phyloP scores from a whole-genome alignment of 139 green algal genomes.

The Monoraphidium neglectum region DNA sequence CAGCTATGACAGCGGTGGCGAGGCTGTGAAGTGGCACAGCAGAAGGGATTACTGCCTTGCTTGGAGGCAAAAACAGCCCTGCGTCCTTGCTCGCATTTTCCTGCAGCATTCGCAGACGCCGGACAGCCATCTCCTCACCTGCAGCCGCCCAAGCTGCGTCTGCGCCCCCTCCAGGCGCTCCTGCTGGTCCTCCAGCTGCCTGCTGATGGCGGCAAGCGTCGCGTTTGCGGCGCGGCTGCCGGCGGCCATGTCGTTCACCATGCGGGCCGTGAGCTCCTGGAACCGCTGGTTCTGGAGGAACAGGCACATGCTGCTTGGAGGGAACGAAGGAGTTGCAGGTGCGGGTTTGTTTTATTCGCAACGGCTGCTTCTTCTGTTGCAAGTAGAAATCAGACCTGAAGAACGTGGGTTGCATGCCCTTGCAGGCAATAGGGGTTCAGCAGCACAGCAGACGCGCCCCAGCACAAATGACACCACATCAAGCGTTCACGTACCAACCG shows the following conservation, averaged over 20 bases:
- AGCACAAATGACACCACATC: not conserved
- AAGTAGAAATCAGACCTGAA: not conserved
- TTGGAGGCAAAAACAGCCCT: too few species aligned
- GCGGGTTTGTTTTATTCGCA: not conserved
- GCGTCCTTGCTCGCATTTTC: too few species aligned
- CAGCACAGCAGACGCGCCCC: not conserved
- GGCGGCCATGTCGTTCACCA: conserved; percentile 19
- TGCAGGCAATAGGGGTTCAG: not conserved
- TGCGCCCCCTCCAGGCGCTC: not conserved
- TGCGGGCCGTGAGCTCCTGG: conserved; percentile 9
- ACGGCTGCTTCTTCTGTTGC: not conserved
- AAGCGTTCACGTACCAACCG: not conserved
- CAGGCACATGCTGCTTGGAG: conserved; percentile 34
- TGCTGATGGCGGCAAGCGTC: conserved; percentile 3
- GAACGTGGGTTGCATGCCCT: not conserved
- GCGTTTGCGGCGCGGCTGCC: conserved; percentile 2
- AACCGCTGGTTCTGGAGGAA: conserved; percentile 31
- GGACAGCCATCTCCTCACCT: too few species aligned
- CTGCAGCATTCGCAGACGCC: too few species aligned
- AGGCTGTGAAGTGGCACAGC: too few species aligned
- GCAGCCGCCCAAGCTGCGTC: not conserved
- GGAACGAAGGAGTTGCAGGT: too few species aligned
- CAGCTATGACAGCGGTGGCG: too few species aligned
- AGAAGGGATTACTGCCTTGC: too few species aligned
- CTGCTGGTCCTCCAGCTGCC: not conserved